These are phyloP conservation scores for Discostella stelligeroides DNA, from an alignment of 108 stramenopile genomes.

Conservation along the genomic window DNA sequence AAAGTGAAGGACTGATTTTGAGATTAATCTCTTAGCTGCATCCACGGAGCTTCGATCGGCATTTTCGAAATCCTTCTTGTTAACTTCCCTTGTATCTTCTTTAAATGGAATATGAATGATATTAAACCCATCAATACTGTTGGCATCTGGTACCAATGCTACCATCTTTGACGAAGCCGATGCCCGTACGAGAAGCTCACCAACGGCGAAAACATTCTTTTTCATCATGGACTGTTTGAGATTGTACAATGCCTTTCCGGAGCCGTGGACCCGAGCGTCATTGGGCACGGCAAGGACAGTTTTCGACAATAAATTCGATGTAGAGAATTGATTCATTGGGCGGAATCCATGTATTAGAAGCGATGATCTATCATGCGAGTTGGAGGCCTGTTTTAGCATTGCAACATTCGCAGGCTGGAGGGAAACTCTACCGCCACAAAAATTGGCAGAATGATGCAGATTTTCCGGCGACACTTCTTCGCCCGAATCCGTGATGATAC, in stretches of 20 bases:
- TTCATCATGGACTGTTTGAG: constrained; percentile 69
- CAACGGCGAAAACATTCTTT: constrained; percentile 73
- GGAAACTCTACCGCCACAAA: constrained; percentile 44
- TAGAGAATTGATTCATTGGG: constrained; percentile 43
- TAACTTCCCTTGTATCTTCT: constrained; percentile 50
- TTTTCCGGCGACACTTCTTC: constrained; percentile 21
- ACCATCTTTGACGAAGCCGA: constrained; percentile 58
- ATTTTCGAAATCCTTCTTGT: constrained; percentile 16
- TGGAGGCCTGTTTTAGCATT: constrained; percentile 27
- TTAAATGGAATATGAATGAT: constrained; percentile 66
- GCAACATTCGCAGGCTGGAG: constrained; percentile 29
- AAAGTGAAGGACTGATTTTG: constrained; percentile 40
- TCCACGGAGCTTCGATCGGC: constrained; percentile 56
- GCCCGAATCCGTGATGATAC: constrained; percentile 26
- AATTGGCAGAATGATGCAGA: constrained; percentile 36
- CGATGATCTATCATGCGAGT: constrained; percentile 37
- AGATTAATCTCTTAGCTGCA: constrained; percentile 61
- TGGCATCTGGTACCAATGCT: constrained; percentile 64
- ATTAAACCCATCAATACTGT: constrained; percentile 50
- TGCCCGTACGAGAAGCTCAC: constrained; percentile 61
- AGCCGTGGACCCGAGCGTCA: constrained; percentile 54
- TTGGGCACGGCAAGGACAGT: constrained; percentile 61
- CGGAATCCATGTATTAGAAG: constrained; percentile 71
- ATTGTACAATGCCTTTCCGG: constrained; percentile 58
- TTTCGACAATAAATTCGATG: constrained; percentile 27